Evolutionary conservation across 768 basidiomycete genomes (phyloP).

Genomic region (Nidularia pulvinata): DNA sequence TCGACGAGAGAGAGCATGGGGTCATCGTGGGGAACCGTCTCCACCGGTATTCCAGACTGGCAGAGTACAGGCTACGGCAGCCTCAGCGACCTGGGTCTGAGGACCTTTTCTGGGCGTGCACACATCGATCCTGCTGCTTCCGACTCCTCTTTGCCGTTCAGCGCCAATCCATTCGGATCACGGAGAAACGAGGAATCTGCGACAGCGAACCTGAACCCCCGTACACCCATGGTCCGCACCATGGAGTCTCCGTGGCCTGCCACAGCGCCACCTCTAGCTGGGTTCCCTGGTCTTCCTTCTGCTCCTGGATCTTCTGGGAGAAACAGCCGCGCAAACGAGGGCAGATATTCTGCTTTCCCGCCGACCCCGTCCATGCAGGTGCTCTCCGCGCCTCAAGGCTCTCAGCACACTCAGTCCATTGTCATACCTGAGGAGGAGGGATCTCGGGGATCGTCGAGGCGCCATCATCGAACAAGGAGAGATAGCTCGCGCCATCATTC

Average conservation of each 20-base stretch:
- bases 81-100: not conserved
- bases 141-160: not conserved
- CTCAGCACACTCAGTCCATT: not conserved
- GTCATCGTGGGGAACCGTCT: not conserved
- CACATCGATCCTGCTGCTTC: not conserved
- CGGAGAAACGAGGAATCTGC: too few species aligned
- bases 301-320: too few species aligned
- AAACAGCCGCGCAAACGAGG: not conserved
- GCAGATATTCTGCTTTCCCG: constrained; percentile 4
- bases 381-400: not conserved
- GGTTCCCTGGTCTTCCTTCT: too few species aligned
- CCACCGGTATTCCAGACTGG: not conserved
- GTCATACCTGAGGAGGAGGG: not conserved
- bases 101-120: not conserved
- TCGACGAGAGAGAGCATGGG: not conserved
- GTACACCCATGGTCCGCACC: too few species aligned
- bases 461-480: not conserved
- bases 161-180: too few species aligned
- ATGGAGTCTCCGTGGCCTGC: too few species aligned
- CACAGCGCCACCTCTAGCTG: too few species aligned
- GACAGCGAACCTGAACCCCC: too few species aligned
- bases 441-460: not conserved
- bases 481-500: not conserved
- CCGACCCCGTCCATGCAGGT: not conserved
- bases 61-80: too few species aligned